Base-by-base conservation (phyloP, 176 grass and related monocot species). In the Phoenix dactylifera region DNA sequence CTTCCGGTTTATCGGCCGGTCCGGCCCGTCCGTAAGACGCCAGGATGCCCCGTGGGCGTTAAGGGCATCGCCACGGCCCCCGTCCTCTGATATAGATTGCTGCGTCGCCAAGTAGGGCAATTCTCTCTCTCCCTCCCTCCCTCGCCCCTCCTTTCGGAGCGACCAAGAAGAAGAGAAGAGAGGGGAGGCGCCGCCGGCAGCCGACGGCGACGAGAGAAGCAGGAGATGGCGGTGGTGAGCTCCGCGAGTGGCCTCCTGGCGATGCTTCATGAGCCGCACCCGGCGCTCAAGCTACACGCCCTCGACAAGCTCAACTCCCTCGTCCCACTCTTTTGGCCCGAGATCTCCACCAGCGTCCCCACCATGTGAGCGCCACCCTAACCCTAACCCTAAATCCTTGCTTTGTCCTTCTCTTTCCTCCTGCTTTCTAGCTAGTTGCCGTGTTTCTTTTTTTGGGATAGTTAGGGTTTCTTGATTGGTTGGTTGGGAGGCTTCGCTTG, bases 331-430 rank as follows among this genome's bases (percentile, higher is more conserved):
- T 89, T 89, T 79, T 99, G 89, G 84, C 85, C 85, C n/a, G 94
- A 99, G 88, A 99, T 99, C 85, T 98, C 94, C 79, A 93, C 94
- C 71, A 86, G 82, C 74, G 85, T 99, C 10, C 94, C 88, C 24
- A 73, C 78, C 57, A 93, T 99, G 94, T 93, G 78, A 89, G 94
- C 10, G n/a, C 35, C 7, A 44, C 2, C 6, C 17, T 1, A 1
- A 22, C 50, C 49, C 57, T 54, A 55, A 44, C 1, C 35, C 35
- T 44, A 44, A 44, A 44, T 44, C 7, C 7, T 44, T 44, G 35
- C 49, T 68, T 0, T 16, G 16, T 19, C 22, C 16, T 3, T 39
- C 12, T 15, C 0, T 63, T 16, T 1, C 19, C 35, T 16, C 20
- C 26, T 54, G 35, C 16, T 62, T 53, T 68, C 57, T 32, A 60